Conservation (phyloP, 192 early-diverging fungal species). For the Backusella macrospora region DNA sequence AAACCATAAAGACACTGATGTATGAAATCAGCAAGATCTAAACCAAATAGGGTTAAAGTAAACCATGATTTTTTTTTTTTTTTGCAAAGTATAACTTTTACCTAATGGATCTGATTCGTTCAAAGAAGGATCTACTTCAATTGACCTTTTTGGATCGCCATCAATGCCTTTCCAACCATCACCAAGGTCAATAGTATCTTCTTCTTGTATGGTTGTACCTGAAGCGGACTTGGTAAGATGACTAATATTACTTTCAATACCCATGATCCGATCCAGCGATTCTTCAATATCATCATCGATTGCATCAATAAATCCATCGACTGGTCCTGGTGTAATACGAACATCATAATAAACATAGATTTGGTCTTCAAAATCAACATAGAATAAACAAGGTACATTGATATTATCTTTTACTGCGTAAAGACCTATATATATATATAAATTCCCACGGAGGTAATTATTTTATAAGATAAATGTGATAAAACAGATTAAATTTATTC, state of each 20-base stretch:
- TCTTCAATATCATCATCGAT: slow-evolving; percentile 46
- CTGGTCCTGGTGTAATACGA: slow-evolving; percentile 48
- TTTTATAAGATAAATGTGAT: background rate
- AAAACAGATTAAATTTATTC: background rate
- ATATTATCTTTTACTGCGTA: slow-evolving; percentile 51
- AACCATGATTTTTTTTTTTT: background rate
- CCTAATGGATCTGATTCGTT: slow-evolving; percentile 10
- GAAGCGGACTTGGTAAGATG: background rate
- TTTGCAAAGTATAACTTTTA: slow-evolving; percentile 8
- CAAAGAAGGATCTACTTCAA: background rate
- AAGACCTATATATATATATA: slow-evolving; percentile 38
- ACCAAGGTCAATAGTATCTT: slow-evolving; percentile 33
- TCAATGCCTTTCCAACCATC: slow-evolving; percentile 40
- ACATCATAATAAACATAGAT: slow-evolving; percentile 63
- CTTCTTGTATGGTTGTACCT: background rate
- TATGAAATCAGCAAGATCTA: slow-evolving; percentile 37
- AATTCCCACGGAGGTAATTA: slow-evolving; percentile 2
- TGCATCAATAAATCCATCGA: slow-evolving; percentile 48
- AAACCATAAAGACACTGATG: slow-evolving; percentile 43
- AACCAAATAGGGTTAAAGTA: slow-evolving; percentile 1
- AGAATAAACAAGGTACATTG: slow-evolving; percentile 61
- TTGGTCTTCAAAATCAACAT: slow-evolving; percentile 65
- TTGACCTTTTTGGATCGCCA: slow-evolving; percentile 11
- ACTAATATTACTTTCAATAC: slow-evolving; percentile 26
- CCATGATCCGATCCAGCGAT: slow-evolving; percentile 32